phyloP scores from a whole-genome alignment of 768 basidiomycete species.

The Lactifluus volemus region DNA sequence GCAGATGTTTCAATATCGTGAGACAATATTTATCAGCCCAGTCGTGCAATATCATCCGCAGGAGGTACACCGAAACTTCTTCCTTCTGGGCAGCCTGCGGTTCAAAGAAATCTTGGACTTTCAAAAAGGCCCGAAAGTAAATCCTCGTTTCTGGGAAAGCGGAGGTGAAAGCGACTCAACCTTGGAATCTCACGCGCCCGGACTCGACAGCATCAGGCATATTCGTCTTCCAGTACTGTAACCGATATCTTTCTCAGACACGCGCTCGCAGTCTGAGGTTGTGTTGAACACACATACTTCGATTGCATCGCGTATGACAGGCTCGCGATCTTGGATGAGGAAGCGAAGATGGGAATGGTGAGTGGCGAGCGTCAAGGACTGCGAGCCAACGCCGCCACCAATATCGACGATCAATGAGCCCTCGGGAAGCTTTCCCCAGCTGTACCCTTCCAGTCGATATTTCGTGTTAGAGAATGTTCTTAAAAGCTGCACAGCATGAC shows the following conservation, averaged over 20 bases:
- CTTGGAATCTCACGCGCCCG: conserved; percentile 22
- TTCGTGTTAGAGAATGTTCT: too few species aligned
- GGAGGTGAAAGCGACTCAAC: conserved; percentile 11
- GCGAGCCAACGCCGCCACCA: conserved; percentile 26
- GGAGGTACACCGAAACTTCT: conserved; percentile 24
- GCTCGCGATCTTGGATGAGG: conserved; percentile 27
- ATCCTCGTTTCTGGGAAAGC: background rate
- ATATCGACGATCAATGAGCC: conserved; percentile 29
- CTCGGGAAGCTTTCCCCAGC: conserved; percentile 18
- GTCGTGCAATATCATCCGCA: conserved; percentile 27
- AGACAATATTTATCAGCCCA: conserved; percentile 28
- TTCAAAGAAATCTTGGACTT: conserved; percentile 23
- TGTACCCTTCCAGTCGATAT: conserved; percentile 22
- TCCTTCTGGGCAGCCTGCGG: conserved; percentile 23
- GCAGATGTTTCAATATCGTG: conserved; percentile 23
- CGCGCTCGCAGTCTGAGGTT: background rate
- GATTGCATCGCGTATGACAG: conserved; percentile 22
- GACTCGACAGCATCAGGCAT: conserved; percentile 20
- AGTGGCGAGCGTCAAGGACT: conserved; percentile 22
- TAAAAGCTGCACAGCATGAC: too few species aligned
- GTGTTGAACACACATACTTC: conserved; percentile 6
- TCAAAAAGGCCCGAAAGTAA: background rate
- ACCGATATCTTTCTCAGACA: background rate
- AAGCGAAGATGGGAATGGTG: conserved; percentile 22
- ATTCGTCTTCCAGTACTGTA: conserved; percentile 22